These are phyloP conservation scores for Cyclotella distinguenda DNA, from an alignment of 108 stramenopile genomes.

Conservation along the genomic window DNA sequence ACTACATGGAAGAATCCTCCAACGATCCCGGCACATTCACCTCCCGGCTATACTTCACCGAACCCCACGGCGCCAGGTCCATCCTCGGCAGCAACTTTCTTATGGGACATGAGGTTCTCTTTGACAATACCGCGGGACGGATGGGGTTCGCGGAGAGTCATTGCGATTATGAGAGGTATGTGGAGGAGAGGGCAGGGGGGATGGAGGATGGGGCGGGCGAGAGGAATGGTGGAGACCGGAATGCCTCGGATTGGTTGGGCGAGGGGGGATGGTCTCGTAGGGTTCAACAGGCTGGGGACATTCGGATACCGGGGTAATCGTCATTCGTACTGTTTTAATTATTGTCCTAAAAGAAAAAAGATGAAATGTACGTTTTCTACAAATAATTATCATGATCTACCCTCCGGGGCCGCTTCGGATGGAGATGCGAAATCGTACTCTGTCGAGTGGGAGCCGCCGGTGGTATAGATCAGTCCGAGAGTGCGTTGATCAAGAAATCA, in stretches of 20 bases:
- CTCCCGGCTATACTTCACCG: constrained; percentile 73
- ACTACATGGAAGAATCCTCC: constrained; percentile 76
- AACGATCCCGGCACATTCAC: constrained; percentile 38
- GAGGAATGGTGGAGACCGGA: not conserved
- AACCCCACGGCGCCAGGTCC: constrained; percentile 51
- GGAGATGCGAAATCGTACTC: too few species aligned
- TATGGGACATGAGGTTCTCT: constrained; percentile 88
- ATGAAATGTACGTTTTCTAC: too few species aligned
- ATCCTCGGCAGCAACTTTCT: constrained; percentile 91
- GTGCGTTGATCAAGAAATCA: too few species aligned
- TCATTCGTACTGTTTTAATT: too few species aligned
- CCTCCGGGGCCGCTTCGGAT: too few species aligned
- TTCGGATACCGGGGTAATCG: constrained; percentile 7
- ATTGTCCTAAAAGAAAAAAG: not conserved
- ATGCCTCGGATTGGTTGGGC: not conserved
- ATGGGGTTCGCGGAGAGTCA: constrained; percentile 64
- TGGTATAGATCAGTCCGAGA: too few species aligned
- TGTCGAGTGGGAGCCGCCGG: too few species aligned
- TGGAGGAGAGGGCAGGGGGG: constrained; percentile 8
- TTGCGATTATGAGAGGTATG: constrained; percentile 43
- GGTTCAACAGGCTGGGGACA: not conserved
- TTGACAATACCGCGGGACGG: constrained; percentile 61
- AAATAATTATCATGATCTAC: too few species aligned
- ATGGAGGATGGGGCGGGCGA: not conserved
- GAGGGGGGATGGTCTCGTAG: constrained; percentile 1